Percentiles rank a stretch among this genome's conserved stretches.
phyloP scores from a whole-genome alignment of 768 basidiomycete genomes.

The Pisolithus sp. region DNA sequence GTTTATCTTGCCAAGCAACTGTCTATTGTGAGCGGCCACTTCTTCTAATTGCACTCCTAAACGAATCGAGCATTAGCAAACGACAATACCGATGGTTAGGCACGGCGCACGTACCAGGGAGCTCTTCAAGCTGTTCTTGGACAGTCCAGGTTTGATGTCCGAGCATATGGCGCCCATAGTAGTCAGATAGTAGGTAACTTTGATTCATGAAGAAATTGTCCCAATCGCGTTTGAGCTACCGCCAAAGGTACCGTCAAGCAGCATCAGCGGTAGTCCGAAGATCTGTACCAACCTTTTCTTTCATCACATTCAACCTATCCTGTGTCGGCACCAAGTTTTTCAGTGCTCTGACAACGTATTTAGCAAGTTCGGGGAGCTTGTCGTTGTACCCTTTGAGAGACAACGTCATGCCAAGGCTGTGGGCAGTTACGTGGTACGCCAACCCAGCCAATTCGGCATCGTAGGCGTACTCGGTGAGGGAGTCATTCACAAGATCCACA shows the following conservation, averaged over 20 bases:
- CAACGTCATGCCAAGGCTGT: conserved; percentile 61
- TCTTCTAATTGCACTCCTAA: conserved; percentile 69
- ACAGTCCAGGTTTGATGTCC: conserved; percentile 70
- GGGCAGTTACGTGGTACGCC: conserved; percentile 57
- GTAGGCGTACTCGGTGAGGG: conserved; percentile 86
- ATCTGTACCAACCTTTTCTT: conserved; percentile 60
- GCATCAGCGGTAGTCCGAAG: background rate
- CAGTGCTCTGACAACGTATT: conserved; percentile 65
- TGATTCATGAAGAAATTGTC: conserved; percentile 84
- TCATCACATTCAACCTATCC: conserved; percentile 74
- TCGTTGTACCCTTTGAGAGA: conserved; percentile 85
- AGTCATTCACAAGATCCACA: conserved; percentile 80
- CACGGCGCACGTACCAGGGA: conserved; percentile 52
- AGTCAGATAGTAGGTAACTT: conserved; percentile 74
- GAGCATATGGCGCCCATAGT: conserved; percentile 66
- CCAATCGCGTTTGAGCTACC: conserved; percentile 68
- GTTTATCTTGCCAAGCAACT: conserved; percentile 58
- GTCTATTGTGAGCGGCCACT: conserved; percentile 52
- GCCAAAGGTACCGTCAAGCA: background rate
- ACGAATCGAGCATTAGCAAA: background rate
- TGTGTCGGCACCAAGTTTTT: conserved; percentile 56
- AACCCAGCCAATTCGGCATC: conserved; percentile 91
- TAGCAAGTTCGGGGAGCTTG: conserved; percentile 70
- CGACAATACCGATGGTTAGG: background rate
- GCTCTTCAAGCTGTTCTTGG: conserved; percentile 66